Evolutionary conservation across 2,329 filamentous ascomycete genomes (phyloP).

Genomic region (Intubia oerlemansii): DNA sequence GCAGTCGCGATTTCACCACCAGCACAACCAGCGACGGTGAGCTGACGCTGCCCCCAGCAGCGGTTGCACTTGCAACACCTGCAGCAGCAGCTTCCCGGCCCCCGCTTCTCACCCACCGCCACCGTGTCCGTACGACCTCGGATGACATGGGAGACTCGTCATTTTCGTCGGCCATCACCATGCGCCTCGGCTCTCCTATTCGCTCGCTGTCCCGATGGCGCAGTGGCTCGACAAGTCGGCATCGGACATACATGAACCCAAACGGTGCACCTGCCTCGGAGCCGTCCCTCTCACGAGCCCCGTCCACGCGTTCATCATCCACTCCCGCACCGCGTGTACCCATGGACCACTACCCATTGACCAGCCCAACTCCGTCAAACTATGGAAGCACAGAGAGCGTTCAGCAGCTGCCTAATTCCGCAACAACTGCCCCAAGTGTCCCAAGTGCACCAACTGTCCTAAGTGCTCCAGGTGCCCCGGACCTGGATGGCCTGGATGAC

Average conservation of each 20-base stretch:
- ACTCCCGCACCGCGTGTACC: too few species aligned
- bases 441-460: too few species aligned
- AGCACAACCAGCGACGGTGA: neutral
- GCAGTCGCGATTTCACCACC: neutral
- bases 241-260: constrained; percentile 22
- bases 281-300: constrained; percentile 41
- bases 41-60: neutral
- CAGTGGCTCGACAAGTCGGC: constrained; percentile 17
- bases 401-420: constrained; percentile 12
- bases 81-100: too few species aligned
- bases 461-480: too few species aligned
- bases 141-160: too few species aligned
- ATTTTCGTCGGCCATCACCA: too few species aligned
- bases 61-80: neutral
- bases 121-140: too few species aligned
- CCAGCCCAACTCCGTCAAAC: constrained; percentile 21
- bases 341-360: too few species aligned
- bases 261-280: constrained; percentile 48
- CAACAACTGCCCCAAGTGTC: neutral
- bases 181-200: constrained; percentile 42
- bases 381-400: constrained; percentile 38
- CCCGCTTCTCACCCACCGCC: too few species aligned
- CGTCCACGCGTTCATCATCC: constrained; percentile 61
- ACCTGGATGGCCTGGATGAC: too few species aligned
- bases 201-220: constrained; percentile 28